Conservation (phyloP, 306 rosid species). For the Prunus dulcis region DNA sequence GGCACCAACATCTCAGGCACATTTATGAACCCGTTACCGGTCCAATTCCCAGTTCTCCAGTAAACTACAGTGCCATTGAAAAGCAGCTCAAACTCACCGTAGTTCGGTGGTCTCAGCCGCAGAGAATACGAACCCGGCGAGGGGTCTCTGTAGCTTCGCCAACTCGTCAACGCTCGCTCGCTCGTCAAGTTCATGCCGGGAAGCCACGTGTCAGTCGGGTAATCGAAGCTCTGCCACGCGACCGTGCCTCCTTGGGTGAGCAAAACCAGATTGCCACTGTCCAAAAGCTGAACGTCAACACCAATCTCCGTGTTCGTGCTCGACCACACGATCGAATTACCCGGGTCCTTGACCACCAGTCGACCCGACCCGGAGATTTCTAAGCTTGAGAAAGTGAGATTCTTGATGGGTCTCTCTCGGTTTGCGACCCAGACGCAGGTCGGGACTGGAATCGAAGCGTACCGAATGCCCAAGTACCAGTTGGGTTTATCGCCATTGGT, state of each 20-base stretch:
- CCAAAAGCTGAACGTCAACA: conserved; percentile 27
- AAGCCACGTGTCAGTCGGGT: conserved; percentile 73
- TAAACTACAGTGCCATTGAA: conserved; percentile 43
- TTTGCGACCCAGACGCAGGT: conserved; percentile 72
- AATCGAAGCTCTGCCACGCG: conserved; percentile 81
- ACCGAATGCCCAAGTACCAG: conserved; percentile 52
- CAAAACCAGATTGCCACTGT: conserved; percentile 56
- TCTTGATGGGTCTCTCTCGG: conserved; percentile 36
- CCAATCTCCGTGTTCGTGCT: conserved; percentile 19
- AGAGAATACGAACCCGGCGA: conserved; percentile 61
- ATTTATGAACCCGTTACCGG: conserved; percentile 33
- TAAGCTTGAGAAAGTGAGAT: conserved; percentile 23
- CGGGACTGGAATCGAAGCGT: conserved; percentile 36
- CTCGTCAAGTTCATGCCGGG: conserved; percentile 77
- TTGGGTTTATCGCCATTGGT: conserved; percentile 10
- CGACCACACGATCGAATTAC: conserved; percentile 41
- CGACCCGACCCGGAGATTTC: conserved; percentile 41
- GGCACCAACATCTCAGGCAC: conserved; percentile 72
- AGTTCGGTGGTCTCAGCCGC: conserved; percentile 42
- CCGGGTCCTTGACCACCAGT: conserved; percentile 42
- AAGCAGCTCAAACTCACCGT: conserved; percentile 63
- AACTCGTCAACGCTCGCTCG: conserved; percentile 29
- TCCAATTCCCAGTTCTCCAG: conserved; percentile 78
- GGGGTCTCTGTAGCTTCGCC: conserved; percentile 61
- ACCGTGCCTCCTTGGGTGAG: conserved; percentile 21